A percentile compares a stretch with the other conserved stretches of the same genome.
phyloP scores from a whole-genome alignment of 768 basidiomycete species.

The Kwoniella europaea region DNA sequence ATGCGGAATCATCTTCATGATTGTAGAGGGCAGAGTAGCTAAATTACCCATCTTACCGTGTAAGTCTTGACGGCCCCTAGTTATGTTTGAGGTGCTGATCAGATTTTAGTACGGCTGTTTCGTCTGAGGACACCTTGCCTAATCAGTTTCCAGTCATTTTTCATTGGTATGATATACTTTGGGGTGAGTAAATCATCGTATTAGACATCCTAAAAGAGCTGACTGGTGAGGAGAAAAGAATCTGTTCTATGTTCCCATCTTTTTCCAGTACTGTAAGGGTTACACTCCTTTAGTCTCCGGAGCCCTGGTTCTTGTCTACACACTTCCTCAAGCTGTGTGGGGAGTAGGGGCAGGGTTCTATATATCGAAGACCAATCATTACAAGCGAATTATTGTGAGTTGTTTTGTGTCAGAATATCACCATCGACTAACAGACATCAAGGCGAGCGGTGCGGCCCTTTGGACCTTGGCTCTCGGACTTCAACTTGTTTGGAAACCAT shows the following conservation, averaged over 20 bases:
- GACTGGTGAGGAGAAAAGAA: constrained; percentile 25
- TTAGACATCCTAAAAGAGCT: background rate
- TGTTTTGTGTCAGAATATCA: background rate
- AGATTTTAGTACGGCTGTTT: constrained; percentile 33
- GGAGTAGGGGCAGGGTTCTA: constrained; percentile 39
- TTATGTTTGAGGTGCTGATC: background rate
- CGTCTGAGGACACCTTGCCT: constrained; percentile 34
- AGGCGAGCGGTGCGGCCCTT: constrained; percentile 40
- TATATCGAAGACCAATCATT: constrained; percentile 45
- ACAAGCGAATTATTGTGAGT: constrained; percentile 46
- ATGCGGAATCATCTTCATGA: constrained; percentile 27
- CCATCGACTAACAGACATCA: background rate
- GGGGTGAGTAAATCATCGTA: constrained; percentile 27
- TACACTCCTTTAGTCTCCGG: constrained; percentile 43
- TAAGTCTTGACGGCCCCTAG: constrained; percentile 9
- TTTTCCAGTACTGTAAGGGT: constrained; percentile 49
- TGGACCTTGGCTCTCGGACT: constrained; percentile 42
- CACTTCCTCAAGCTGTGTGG: constrained; percentile 42
- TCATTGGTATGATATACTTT: constrained; percentile 51
- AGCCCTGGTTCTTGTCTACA: constrained; percentile 46
- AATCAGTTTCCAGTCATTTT: constrained; percentile 45
- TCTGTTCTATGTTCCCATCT: constrained; percentile 48
- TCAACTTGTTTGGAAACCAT: constrained; percentile 40
- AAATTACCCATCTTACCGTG: constrained; percentile 45
- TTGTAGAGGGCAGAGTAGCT: constrained; percentile 32